Base-by-base conservation (phyloP, 2,329 filamentous ascomycete species). In the Cladophialophora chaetospira region DNA sequence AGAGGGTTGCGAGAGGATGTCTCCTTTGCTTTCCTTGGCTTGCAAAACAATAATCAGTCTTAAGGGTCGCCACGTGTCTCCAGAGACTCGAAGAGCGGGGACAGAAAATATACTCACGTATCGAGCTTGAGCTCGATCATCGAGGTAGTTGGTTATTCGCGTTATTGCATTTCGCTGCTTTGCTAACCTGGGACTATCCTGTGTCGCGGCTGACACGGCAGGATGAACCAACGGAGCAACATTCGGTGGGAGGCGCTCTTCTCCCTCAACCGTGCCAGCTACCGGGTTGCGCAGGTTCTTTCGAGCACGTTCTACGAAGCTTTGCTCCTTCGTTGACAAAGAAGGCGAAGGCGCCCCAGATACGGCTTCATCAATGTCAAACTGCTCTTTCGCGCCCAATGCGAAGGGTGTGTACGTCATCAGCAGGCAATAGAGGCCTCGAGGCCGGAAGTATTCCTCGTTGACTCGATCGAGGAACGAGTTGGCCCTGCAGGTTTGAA, bases 381-480 rank as follows among this genome's bases (percentile, higher is more conserved):
- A 21, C 23, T 26, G 23, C 8, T 15, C 19, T 9, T 52, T 53
- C 17, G 8, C 68, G 4, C 78, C 78, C 8, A 69, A 67, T 0
- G 72, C 49, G 55, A n/a, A 50, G 54, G 78, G 76, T 44, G 77
- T 77, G 70, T 74, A 83, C 1, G 78, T 77, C 69, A 85, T 76
- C 19, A 86, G 71, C 11, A 82, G 70, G 54, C 74, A 77, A 67
- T 78, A 81, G 0, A 85, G 72, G 0, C 82, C 82, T 1, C 75
- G 75, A 0, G 83, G 82, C 38, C 72, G 74, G 66, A 86, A 86
- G 57, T 83, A 77, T 5, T 79, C 72, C 5, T 76, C 71, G 63
- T 86, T 86, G 62, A 83, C 73, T 25, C 71, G 69, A 60, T 83
- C 76, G 6, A 86, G 73, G 65, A 82, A 85, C 0, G 66, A 70